Evolutionary conservation across 129 eudicot genomes (phyloP), one percentile per base, ranked within the genome.

Genomic region (Erigeron canadensis): DNA sequence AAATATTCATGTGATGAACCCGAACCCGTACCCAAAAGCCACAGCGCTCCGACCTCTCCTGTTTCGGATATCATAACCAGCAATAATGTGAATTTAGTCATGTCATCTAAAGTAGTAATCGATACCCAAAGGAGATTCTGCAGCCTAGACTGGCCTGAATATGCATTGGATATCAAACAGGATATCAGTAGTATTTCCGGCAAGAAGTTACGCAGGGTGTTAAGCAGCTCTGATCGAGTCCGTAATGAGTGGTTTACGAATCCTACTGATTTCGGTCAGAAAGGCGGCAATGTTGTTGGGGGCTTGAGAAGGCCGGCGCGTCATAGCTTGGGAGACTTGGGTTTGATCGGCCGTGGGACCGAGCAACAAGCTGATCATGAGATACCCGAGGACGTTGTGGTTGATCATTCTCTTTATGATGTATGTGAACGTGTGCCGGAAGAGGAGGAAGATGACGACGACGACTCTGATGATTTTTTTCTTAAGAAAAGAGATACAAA

Each of bases 21-120:
- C 8, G 88, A 68, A 74, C 45, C 79, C 28, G 74, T 70, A 34
- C 88, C 71, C 48, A 95, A 90, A 79, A 90, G 99, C 82, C 81
- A 76, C 73, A 95, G 99, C 54, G 99, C 97, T 22, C 97, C 99
- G 23, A 84, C 91, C 10, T 95, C 99, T 47, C 99, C 99, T 2
- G 85, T 82, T 23, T 54, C 79, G 37, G 84, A 90, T 39, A 63
- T 41, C 37, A n/a, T n/a, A n/a, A n/a, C n/a, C n/a, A 8, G 16
- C 55, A 79, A 84, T 21, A 79, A 73, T 18, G 73, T 48, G 16
- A 34, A 78, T 1, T 74, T 21, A 7, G n/a, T n/a, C n/a, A 64
- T 55, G 44, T 19, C 76, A 62, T 65, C 51, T 19, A 45, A 56
- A 16, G 47, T 17, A 16, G 47, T 17, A 40, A 43, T 4, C 6